Conservation (phyloP, 208 protist genomes). For the Acanthamoeba triangularis region DNA sequence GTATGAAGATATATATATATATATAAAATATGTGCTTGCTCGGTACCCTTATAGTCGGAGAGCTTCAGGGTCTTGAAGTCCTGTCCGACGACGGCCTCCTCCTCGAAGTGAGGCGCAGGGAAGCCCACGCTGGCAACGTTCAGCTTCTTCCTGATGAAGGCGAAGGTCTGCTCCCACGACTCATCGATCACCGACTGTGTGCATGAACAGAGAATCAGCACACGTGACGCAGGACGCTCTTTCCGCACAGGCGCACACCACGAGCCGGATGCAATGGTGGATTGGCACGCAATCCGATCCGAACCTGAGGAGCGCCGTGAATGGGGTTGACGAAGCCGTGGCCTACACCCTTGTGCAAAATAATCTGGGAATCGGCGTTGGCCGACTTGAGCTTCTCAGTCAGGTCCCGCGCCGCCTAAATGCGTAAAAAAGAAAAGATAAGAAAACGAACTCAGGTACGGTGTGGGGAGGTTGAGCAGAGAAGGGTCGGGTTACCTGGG, state of each 20-base stretch:
- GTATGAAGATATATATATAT: too few species aligned
- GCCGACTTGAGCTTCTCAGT: not conserved
- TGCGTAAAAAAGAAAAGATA: not conserved
- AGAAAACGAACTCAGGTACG: too few species aligned
- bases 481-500: not conserved
- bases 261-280: too few species aligned
- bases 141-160: slow-evolving; percentile 27
- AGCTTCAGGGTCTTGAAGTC: slow-evolving; percentile 60
- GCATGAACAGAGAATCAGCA: too few species aligned
- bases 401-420: slow-evolving; percentile 1
- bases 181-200: slow-evolving; percentile 7
- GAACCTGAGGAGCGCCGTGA: not conserved
- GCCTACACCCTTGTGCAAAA: slow-evolving; percentile 25
- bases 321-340: slow-evolving; percentile 69
- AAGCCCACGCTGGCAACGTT: slow-evolving; percentile 15
- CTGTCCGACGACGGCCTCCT: slow-evolving; percentile 36
- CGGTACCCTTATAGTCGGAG: slow-evolving; percentile 68
- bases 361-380: not conserved
- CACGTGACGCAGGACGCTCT: too few species aligned
- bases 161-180: slow-evolving; percentile 32
- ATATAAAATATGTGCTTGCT: too few species aligned
- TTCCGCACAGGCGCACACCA: too few species aligned
- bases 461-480: too few species aligned
- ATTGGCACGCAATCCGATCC: too few species aligned
- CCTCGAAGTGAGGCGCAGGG: not conserved